These are phyloP conservation scores for Globisporangium orthogonon DNA, from an alignment of 352 stramenopile genomes.

Conservation along the genomic window DNA sequence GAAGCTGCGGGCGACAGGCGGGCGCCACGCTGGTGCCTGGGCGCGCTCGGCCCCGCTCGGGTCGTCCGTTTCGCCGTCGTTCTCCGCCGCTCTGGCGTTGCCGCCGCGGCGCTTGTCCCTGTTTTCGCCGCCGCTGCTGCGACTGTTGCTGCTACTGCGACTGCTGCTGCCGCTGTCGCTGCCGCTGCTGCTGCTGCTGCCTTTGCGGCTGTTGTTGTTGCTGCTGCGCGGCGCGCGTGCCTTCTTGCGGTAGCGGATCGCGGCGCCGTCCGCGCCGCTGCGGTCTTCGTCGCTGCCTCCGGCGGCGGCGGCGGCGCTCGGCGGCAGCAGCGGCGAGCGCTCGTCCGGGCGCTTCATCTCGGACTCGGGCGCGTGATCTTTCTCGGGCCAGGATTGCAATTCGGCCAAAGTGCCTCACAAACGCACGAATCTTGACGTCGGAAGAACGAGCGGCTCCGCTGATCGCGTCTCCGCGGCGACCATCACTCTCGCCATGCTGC, in stretches of 20 bases:
- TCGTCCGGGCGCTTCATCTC: slow-evolving; percentile 2
- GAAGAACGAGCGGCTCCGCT: no score
- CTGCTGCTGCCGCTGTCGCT: slow-evolving; percentile 1
- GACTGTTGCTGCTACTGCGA: background rate
- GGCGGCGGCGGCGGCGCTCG: background rate
- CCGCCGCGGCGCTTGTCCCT: slow-evolving; percentile 4
- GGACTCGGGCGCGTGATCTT: background rate
- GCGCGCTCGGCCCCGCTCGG: background rate
- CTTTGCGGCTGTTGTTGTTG: background rate
- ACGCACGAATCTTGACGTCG: background rate
- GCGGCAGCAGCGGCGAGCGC: slow-evolving; percentile 5
- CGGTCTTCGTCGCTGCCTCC: no score
- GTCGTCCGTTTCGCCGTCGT: slow-evolving; percentile 4
- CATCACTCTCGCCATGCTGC: background rate
- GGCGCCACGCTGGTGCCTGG: slow-evolving; percentile 5
- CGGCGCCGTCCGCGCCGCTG: slow-evolving; percentile 7
- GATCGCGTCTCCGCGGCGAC: background rate
- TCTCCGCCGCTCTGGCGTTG: background rate
- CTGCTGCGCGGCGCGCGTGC: slow-evolving; percentile 3
- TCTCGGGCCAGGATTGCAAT: no score
- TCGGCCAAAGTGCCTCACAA: no score
- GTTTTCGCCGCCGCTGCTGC: background rate
- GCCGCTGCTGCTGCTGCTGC: background rate
- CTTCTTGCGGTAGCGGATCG: slow-evolving; percentile 13
- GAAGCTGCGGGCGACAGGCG: background rate